These are phyloP conservation scores for Verticillium longisporum DNA, from an alignment of 2,329 filamentous ascomycete species.

Conservation along the genomic window DNA sequence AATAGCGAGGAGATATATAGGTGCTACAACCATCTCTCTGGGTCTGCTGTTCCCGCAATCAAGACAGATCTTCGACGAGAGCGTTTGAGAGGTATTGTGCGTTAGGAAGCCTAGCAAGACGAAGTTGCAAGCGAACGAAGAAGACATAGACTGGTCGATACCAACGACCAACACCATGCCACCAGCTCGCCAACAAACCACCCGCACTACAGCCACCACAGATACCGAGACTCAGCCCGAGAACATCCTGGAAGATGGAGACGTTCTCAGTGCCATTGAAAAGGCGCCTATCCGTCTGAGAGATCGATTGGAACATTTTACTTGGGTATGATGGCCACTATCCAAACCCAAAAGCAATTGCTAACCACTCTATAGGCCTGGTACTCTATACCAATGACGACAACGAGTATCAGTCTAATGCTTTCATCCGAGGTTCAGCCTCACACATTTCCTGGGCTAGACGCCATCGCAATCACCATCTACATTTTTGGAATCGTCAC, in stretches of 20 bases:
- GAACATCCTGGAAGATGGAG: background rate
- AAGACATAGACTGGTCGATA: no score
- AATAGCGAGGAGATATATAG: no score
- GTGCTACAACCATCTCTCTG: no score
- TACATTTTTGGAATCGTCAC: conserved; percentile 46
- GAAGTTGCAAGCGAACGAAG: no score
- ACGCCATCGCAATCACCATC: conserved; percentile 43
- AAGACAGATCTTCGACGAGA: no score
- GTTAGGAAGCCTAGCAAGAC: no score
- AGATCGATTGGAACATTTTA: background rate
- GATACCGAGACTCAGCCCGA: background rate
- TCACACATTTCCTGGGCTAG: conserved; percentile 44
- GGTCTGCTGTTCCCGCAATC: no score
- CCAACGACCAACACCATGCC: background rate
- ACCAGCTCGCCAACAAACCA: background rate
- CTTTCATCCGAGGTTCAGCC: conserved; percentile 36
- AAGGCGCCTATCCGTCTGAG: background rate
- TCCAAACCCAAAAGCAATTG: background rate
- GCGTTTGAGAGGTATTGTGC: no score
- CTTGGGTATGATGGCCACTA: background rate
- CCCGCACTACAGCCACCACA: background rate
- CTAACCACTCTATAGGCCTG: background rate
- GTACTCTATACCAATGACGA: conserved; percentile 11
- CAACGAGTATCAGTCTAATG: conserved; percentile 43
- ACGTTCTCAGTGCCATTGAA: background rate